A percentile compares a stretch with the other conserved stretches of the same genome.
phyloP scores from a whole-genome alignment of 2,329 filamentous ascomycete genomes.

The Aspergillus chevalieri region DNA sequence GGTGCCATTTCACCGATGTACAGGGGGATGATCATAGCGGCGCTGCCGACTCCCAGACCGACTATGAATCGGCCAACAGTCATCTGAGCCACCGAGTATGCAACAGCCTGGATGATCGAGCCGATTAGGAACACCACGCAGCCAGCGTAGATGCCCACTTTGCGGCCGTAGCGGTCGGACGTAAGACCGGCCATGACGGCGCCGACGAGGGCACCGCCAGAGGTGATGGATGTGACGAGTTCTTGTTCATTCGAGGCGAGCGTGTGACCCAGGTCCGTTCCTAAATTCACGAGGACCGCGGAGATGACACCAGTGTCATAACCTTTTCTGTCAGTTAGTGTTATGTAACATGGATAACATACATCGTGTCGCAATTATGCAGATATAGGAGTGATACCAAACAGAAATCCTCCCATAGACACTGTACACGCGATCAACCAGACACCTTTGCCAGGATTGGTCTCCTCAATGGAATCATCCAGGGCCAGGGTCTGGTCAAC shows the following conservation, averaged over 20 bases:
- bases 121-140: slow-evolving; percentile 36
- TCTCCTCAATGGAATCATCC: slow-evolving; percentile 12
- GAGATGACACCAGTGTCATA: slow-evolving; percentile 45
- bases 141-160: slow-evolving; percentile 10
- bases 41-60: slow-evolving; percentile 44
- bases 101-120: slow-evolving; percentile 27
- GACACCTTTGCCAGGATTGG: slow-evolving; percentile 6
- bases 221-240: slow-evolving; percentile 46
- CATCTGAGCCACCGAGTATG: slow-evolving; percentile 38
- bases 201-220: slow-evolving; percentile 43
- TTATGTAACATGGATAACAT: not conserved
- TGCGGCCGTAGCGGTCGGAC: slow-evolving; percentile 18
- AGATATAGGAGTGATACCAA: slow-evolving; percentile 3
- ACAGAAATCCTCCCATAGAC: slow-evolving; percentile 15
- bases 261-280: slow-evolving; percentile 29
- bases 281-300: slow-evolving; percentile 34
- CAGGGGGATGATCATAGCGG: slow-evolving; percentile 41
- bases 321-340: slow-evolving; percentile 15
- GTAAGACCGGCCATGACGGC: slow-evolving; percentile 31
- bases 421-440: slow-evolving; percentile 13
- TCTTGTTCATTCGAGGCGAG: slow-evolving; percentile 42
- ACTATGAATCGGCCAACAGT: slow-evolving; percentile 42
- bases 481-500: slow-evolving; percentile 1
- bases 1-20: slow-evolving; percentile 17
- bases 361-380: not conserved